Base-by-base conservation (phyloP, 225 moss, liverwort and hornwort genomes). In the Polytrichum commune region DNA sequence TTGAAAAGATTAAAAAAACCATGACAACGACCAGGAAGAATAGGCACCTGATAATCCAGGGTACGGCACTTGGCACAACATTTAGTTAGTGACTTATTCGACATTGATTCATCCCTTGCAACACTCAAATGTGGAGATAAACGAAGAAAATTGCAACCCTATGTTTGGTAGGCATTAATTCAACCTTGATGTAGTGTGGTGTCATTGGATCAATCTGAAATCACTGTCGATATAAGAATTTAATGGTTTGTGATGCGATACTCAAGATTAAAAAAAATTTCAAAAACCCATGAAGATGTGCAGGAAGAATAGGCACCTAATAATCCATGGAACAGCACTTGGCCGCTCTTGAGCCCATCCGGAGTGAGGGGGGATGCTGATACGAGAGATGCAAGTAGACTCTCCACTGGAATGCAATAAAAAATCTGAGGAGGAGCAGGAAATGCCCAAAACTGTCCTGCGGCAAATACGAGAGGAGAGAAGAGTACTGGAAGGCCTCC, bases 401-500 rank as follows among this genome's bases (percentile, higher is more conserved):
- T 10, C 57, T 32, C 71, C 58, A 32, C 16, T 22, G 9, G 57
- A 63, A 25, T 69, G 30, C 10, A 18, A 19, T 7, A 16, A 46
- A 16, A 3, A 0, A 0, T 13, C 13, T 46, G 74, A 71, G 19
- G 62, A 19, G 57, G 35, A 19, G 7, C 66, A 69, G 72, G 81
- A 79, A 27, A 64, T 28, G 27, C 62, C 65, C 24, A 38, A 6
- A 24, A 76, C 55, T 27, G 74, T 57, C 30, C 62, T 76, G 30
- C 68, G 61, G 28, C 9, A 19, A 27, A 68, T 25, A 54, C 70
- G 54, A 46, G 74, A 46, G 62, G 29, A 23, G 18, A 72, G 38
- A 20, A 64, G 73, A 73, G 71, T 66, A 74, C 72, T 76, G 67
- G 66, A 68, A 18, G 87, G 84, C 72, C 84, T 81, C 76, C 87